Evolutionary conservation across 192 early-diverging fungal species (phyloP).

Genomic region (Linnemannia hyalina): DNA sequence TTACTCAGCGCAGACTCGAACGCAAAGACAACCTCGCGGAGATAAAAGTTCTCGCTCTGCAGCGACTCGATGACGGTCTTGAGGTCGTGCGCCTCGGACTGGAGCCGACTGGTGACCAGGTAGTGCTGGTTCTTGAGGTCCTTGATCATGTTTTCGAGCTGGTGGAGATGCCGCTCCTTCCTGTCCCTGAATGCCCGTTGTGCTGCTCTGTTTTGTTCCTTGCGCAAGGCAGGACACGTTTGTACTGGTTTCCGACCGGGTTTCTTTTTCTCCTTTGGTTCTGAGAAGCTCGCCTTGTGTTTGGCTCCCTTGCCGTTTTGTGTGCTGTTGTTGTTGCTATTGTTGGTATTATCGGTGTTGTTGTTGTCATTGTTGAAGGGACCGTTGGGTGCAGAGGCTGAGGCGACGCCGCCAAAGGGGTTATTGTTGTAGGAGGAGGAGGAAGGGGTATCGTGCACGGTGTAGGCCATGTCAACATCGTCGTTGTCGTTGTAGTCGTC

Average conservation of each 20-base stretch:
- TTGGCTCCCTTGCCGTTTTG: constrained; percentile 1
- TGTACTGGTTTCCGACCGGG: constrained; percentile 67
- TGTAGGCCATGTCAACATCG: constrained; percentile 33
- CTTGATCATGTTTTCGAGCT: constrained; percentile 81
- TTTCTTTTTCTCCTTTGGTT: constrained; percentile 34
- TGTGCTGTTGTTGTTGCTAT: constrained; percentile 10
- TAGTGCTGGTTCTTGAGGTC: constrained; percentile 72
- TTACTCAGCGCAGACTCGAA: constrained; percentile 59
- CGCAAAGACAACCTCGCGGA: constrained; percentile 59
- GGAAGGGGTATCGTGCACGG: not conserved
- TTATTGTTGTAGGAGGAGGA: not conserved
- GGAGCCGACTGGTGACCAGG: constrained; percentile 44
- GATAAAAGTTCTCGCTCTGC: constrained; percentile 61
- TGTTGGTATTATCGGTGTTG: not conserved
- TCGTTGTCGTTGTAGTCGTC: constrained; percentile 18
- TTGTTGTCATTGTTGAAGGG: constrained; percentile 1
- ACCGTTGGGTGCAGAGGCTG: not conserved
- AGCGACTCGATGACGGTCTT: constrained; percentile 47
- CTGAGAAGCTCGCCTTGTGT: not conserved
- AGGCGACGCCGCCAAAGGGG: not conserved
- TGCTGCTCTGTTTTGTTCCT: constrained; percentile 89
- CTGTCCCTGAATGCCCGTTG: constrained; percentile 92
- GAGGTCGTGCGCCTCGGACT: constrained; percentile 51
- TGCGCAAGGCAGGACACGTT: constrained; percentile 66
- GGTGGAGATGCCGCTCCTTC: constrained; percentile 80